These are phyloP conservation scores for Parachaetomium inaequale DNA, from an alignment of 495 filamentous ascomycete genomes.

Conservation along the genomic window DNA sequence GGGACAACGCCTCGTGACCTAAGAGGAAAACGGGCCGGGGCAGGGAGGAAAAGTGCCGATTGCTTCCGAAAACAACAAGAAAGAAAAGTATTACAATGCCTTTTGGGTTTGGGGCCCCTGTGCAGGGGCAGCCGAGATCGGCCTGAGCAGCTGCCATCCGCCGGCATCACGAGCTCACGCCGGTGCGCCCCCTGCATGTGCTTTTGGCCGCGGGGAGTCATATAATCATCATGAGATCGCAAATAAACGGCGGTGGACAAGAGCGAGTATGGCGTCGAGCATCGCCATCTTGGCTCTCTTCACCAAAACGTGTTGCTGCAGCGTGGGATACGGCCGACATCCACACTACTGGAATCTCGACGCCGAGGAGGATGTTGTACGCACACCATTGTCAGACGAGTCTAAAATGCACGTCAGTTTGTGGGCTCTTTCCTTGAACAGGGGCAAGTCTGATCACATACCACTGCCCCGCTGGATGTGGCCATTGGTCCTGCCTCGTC, in stretches of 20 bases:
- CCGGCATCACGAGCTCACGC: not conserved
- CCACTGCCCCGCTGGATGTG: conserved; percentile 80
- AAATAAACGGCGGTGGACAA: not conserved
- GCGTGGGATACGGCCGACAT: not conserved
- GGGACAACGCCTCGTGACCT: not conserved
- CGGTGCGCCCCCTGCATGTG: not conserved
- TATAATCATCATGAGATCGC: not conserved
- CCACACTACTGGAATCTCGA: conserved; percentile 31
- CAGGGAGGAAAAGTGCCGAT: not conserved
- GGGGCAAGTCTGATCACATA: conserved; percentile 22
- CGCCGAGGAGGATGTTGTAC: conserved; percentile 23
- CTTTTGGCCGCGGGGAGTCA: not conserved
- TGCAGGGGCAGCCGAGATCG: not conserved
- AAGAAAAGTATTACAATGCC: conserved; percentile 14
- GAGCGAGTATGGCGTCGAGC: not conserved
- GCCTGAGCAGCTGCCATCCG: not conserved
- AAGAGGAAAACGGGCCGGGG: not conserved
- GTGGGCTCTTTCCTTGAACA: not conserved
- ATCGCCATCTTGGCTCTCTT: not conserved
- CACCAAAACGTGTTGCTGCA: not conserved
- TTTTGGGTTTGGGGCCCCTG: not conserved
- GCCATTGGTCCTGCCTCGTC: conserved; percentile 67
- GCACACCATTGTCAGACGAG: conserved; percentile 34
- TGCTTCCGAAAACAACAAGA: not conserved
- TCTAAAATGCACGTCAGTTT: conserved; percentile 20